Conservation (phyloP, 306 rosid genomes). For the Lathyrus sativus region DNA sequence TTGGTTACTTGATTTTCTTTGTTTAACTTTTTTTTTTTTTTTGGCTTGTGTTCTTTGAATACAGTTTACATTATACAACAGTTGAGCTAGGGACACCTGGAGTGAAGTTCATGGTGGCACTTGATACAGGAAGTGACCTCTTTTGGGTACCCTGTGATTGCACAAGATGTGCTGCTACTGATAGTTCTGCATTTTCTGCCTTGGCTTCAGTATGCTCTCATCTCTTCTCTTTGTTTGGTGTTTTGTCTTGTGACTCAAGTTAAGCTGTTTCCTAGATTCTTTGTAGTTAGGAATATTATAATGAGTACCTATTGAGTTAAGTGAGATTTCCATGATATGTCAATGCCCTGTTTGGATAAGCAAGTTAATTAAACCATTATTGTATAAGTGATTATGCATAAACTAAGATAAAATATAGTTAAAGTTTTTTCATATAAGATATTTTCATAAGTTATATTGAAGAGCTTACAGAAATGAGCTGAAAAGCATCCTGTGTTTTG, state of each 20-base stretch:
- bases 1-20: slow-evolving; percentile 21
- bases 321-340: slow-evolving; percentile 17
- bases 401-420: neutral
- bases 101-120: slow-evolving; percentile 90
- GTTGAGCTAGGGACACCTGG: slow-evolving; percentile 92
- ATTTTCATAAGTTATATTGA: neutral
- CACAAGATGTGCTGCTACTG: slow-evolving; percentile 68
- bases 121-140: slow-evolving; percentile 92
- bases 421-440: neutral
- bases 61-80: slow-evolving; percentile 90
- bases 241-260: slow-evolving; percentile 17
- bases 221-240: slow-evolving; percentile 1
- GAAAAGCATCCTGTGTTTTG: slow-evolving; percentile 8
- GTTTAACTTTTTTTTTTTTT: neutral
- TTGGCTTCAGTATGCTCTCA: slow-evolving; percentile 57
- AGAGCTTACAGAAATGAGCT: neutral
- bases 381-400: neutral
- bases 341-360: neutral
- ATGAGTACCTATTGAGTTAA: neutral
- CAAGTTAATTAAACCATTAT: neutral
- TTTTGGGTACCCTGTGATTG: slow-evolving; percentile 98
- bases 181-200: slow-evolving; percentile 51
- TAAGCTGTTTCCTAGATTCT: neutral
- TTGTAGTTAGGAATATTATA: neutral
- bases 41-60: neutral